A percentile compares a stretch with the other conserved stretches of the same genome.
phyloP scores from a whole-genome alignment of 352 stramenopile species.

The Blastocystis sp. region DNA sequence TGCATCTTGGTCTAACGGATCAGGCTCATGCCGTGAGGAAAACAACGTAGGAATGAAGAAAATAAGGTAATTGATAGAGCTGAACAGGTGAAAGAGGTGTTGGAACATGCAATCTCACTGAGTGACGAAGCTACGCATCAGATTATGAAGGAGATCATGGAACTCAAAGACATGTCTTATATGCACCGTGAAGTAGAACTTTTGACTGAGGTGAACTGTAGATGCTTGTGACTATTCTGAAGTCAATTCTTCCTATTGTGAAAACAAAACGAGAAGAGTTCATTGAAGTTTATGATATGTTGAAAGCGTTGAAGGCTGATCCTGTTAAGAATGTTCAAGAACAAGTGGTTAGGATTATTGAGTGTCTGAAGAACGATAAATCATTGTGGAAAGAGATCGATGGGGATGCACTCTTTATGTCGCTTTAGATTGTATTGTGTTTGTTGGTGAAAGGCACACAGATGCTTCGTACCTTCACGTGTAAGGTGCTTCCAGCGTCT shows the following conservation, averaged over 20 bases:
- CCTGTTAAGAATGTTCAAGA: background rate
- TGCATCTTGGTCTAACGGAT: background rate
- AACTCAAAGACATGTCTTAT: background rate
- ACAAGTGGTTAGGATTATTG: background rate
- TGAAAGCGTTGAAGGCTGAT: background rate
- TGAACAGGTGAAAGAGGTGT: background rate
- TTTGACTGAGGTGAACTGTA: background rate
- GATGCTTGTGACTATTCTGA: background rate
- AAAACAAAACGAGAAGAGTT: background rate
- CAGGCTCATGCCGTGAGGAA: background rate
- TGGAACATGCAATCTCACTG: background rate
- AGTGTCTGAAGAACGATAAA: background rate
- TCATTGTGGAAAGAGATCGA: background rate
- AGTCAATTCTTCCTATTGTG: background rate
- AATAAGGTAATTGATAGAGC: background rate
- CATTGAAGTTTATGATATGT: background rate
- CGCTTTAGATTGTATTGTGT: background rate
- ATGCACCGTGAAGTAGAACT: background rate
- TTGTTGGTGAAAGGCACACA: background rate
- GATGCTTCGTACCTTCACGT: background rate
- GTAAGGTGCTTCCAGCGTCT: background rate
- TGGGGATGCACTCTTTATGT: background rate
- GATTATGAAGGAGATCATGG: background rate
- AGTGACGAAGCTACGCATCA: background rate
- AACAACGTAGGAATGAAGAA: background rate